Conservation (phyloP, 257 asterid species). For the Linaria vulgaris region DNA sequence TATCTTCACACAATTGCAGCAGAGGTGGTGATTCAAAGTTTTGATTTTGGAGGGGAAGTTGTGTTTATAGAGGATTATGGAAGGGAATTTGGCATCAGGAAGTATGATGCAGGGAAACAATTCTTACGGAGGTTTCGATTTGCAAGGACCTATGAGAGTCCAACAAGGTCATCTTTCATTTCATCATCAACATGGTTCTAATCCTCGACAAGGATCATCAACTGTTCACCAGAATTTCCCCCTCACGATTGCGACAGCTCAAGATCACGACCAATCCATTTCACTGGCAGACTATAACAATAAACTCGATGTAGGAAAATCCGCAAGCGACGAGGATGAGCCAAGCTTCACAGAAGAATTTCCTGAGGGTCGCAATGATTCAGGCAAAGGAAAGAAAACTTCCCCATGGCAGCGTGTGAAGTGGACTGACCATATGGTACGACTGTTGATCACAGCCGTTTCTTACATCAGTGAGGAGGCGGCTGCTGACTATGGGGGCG, state of each 20-base stretch:
- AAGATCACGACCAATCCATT: neutral
- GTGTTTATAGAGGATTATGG: constrained; percentile 19
- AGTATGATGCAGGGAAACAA: constrained; percentile 34
- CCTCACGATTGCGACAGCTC: neutral
- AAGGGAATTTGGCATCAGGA: constrained; percentile 46
- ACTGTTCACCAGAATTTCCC: neutral
- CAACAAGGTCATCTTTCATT: neutral
- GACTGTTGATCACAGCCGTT: constrained; percentile 52
- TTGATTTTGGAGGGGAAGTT: neutral
- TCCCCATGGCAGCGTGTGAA: constrained; percentile 64
- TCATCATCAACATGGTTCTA: neutral
- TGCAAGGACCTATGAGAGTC: constrained; percentile 11
- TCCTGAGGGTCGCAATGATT: constrained; percentile 18
- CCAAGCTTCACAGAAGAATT: too few relatives aligned
- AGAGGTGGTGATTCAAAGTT: constrained; percentile 5
- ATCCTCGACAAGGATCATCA: constrained; percentile 10
- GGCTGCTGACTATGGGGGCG: constrained; percentile 37
- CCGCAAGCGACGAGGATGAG: constrained; percentile 15
- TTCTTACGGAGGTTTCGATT: constrained; percentile 52
- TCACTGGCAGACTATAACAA: neutral
- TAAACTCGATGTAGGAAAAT: constrained; percentile 3
- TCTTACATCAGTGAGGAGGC: constrained; percentile 56
- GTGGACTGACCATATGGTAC: constrained; percentile 55
- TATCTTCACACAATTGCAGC: constrained; percentile 1
- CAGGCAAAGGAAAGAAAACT: constrained; percentile 37